Evolutionary conservation across 805 yeast species (phyloP).

Genomic region (Scheffersomyces lignosus): DNA sequence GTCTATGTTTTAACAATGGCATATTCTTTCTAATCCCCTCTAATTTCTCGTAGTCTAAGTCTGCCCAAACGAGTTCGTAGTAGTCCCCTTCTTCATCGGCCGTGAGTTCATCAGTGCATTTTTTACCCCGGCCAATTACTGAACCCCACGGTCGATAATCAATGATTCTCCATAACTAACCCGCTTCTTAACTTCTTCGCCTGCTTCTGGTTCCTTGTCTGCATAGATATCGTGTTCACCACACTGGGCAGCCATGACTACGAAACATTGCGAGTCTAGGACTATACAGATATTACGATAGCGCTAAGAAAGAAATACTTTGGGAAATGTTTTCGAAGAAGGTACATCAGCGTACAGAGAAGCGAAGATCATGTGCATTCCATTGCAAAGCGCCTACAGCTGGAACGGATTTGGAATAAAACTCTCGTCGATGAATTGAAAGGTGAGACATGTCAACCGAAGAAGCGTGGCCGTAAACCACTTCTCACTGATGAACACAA

Average conservation of each 20-base stretch:
- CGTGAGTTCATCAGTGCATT: conserved; percentile 24
- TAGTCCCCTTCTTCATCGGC: conserved; percentile 32
- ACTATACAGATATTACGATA: no score
- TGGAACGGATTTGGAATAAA: no score
- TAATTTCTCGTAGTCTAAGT: conserved; percentile 55
- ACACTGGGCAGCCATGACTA: conserved; percentile 84
- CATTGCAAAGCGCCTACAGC: no score
- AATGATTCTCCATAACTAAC: conserved; percentile 85
- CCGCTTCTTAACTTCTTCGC: conserved; percentile 39
- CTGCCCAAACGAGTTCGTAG: conserved; percentile 55
- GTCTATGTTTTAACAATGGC: no score
- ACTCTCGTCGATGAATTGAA: no score
- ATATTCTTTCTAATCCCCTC: conserved; percentile 59
- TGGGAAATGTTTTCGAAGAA: no score
- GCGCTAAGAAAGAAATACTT: no score
- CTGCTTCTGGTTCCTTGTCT: conserved; percentile 25
- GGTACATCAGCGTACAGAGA: no score
- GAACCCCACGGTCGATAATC: conserved; percentile 90
- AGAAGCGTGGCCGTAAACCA: no score
- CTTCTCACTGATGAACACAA: no score
- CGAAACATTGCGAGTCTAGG: conserved; percentile 86
- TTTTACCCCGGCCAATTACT: conserved; percentile 52
- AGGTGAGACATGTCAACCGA: no score
- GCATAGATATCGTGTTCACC: conserved; percentile 66
- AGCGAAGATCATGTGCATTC: no score